Conservation (phyloP, 352 stramenopile genomes). For the Pythium sukuiense region DNA sequence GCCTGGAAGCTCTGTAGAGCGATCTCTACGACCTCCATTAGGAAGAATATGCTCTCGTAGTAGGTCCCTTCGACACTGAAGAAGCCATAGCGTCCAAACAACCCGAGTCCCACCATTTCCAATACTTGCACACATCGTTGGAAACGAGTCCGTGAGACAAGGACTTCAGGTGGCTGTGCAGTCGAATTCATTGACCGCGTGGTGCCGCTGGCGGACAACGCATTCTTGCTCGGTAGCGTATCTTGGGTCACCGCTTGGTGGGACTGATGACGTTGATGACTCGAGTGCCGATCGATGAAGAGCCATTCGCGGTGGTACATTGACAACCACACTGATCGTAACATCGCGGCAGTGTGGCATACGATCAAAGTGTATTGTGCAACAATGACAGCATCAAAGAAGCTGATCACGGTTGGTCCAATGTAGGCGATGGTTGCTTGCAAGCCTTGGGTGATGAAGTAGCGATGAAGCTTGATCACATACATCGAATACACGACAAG, state of each 20-base stretch:
- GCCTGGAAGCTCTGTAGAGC: slow-evolving; percentile 19
- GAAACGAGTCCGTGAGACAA: neutral
- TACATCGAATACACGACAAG: neutral
- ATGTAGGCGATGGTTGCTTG: slow-evolving; percentile 15
- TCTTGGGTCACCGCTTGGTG: neutral
- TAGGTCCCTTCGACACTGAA: slow-evolving; percentile 10
- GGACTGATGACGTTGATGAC: neutral
- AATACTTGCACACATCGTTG: neutral
- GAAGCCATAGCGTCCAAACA: neutral
- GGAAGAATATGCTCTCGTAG: slow-evolving; percentile 13
- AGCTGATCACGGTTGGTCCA: slow-evolving; percentile 6
- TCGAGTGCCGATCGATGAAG: neutral
- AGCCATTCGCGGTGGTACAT: neutral
- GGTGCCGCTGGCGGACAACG: too few relatives aligned
- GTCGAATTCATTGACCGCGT: too few relatives aligned
- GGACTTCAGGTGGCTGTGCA: too few relatives aligned
- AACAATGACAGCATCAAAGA: slow-evolving; percentile 14
- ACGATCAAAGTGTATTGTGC: neutral
- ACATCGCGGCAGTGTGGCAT: neutral
- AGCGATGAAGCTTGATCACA: slow-evolving; percentile 13
- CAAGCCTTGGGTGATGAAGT: slow-evolving; percentile 12
- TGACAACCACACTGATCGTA: slow-evolving; percentile 8
- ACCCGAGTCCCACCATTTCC: neutral
- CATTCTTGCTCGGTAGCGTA: too few relatives aligned
- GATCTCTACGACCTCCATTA: slow-evolving; percentile 12